These are phyloP conservation scores for Dovyalis caffra DNA, from an alignment of 345 rosid genomes.

Conservation along the genomic window DNA sequence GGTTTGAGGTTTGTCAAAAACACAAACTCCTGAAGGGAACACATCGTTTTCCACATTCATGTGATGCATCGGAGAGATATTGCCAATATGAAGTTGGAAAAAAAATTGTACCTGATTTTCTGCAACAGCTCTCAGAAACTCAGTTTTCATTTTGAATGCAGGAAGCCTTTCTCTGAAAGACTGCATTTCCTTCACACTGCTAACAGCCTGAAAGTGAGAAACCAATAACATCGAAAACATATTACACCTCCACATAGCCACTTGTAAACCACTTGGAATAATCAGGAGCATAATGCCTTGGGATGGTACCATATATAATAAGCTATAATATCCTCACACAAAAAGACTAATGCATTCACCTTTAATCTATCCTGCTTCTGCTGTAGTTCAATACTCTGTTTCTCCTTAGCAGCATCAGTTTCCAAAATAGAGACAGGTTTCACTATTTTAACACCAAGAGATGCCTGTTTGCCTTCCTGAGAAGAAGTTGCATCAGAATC, in stretches of 20 bases:
- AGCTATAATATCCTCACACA: background rate
- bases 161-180: constrained; percentile 87
- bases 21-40: background rate
- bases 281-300: background rate
- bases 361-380: constrained; percentile 66
- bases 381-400: constrained; percentile 61
- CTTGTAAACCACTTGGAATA: background rate
- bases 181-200: constrained; percentile 52
- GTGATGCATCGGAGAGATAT: background rate
- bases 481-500: constrained; percentile 34
- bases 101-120: constrained; percentile 64
- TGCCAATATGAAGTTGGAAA: constrained; percentile 4
- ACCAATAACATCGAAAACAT: constrained; percentile 1
- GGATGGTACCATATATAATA: background rate
- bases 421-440: constrained; percentile 34
- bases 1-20: no score
- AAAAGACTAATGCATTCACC: constrained; percentile 36
- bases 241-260: background rate
- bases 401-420: constrained; percentile 51
- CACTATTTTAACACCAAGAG: constrained; percentile 28
- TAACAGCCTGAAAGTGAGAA: constrained; percentile 48
- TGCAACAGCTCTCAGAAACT: constrained; percentile 71
- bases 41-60: background rate
- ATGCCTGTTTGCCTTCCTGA: constrained; percentile 35
- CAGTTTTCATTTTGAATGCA: constrained; percentile 73